phyloP scores from a whole-genome alignment of 169 alveolate genomes.

The Neospora caninum region DNA sequence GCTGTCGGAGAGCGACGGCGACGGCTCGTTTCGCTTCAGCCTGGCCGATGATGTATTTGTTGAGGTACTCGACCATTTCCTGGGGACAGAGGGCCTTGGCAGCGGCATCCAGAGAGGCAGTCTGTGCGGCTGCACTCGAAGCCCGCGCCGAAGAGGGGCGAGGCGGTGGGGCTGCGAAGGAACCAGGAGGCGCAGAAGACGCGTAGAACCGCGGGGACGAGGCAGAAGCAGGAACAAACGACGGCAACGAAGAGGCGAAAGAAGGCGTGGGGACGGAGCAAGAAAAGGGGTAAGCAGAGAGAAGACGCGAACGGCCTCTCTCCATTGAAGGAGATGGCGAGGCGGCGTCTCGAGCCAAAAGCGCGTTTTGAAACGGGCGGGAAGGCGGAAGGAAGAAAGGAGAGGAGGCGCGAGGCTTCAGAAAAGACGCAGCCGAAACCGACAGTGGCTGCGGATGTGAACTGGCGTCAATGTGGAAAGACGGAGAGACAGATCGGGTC shows the following conservation, averaged over 20 bases:
- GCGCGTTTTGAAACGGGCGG: not conserved
- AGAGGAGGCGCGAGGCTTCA: not conserved
- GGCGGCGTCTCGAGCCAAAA: not conserved
- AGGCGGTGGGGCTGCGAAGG: not conserved
- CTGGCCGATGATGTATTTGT: constrained; percentile 84
- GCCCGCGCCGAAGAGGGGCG: not conserved
- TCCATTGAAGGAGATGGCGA: not conserved
- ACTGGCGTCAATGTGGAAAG: too few relatives aligned
- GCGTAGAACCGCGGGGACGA: not conserved
- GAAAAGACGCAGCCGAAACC: not conserved
- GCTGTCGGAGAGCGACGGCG: constrained; percentile 82
- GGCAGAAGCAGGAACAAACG: not conserved
- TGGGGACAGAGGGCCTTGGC: constrained; percentile 62
- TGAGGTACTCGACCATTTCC: constrained; percentile 76
- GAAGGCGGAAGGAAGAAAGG: not conserved
- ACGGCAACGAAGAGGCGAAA: not conserved
- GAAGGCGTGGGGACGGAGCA: not conserved
- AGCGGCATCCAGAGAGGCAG: not conserved
- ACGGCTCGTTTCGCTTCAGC: constrained; percentile 85
- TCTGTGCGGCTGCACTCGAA: not conserved
- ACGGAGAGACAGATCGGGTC: too few relatives aligned
- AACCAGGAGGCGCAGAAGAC: not conserved
- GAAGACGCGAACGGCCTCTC: too few relatives aligned
- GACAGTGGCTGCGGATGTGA: too few relatives aligned
- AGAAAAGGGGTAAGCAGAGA: constrained; percentile 8